phyloP scores from a whole-genome alignment of 163 green algal species.

The Prototheca wickerhamii region DNA sequence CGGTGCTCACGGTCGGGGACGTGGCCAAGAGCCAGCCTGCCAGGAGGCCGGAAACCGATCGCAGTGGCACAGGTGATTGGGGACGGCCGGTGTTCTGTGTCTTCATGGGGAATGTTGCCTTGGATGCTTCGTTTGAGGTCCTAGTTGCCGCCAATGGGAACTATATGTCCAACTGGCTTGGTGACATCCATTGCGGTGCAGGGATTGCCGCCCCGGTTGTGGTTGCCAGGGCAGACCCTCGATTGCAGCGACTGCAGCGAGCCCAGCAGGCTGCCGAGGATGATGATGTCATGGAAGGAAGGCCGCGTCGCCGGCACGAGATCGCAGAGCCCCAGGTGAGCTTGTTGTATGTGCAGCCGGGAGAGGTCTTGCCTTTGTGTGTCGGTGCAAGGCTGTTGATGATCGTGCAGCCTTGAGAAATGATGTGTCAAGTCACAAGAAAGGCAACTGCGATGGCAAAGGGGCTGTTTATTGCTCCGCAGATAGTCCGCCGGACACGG shows the following conservation, averaged over 20 bases:
- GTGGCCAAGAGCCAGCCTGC: background rate
- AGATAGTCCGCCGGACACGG: too few relatives aligned
- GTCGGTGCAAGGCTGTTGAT: background rate
- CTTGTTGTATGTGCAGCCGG: background rate
- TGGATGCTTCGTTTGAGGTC: background rate
- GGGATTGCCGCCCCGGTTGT: slow-evolving; percentile 59
- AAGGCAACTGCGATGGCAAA: too few relatives aligned
- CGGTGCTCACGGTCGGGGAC: slow-evolving; percentile 1
- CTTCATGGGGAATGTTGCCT: background rate
- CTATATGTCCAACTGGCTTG: too few relatives aligned
- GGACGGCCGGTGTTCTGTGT: background rate
- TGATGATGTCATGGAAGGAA: slow-evolving; percentile 18
- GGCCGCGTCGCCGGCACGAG: too few relatives aligned
- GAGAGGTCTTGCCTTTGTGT: background rate
- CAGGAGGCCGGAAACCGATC: background rate
- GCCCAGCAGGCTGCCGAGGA: slow-evolving; percentile 18
- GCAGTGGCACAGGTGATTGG: background rate
- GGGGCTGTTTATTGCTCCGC: too few relatives aligned
- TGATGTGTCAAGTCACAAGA: too few relatives aligned
- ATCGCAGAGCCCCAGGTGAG: slow-evolving; percentile 1
- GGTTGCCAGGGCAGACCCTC: slow-evolving; percentile 49
- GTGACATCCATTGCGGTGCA: too few relatives aligned
- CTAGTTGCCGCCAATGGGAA: background rate
- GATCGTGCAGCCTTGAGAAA: too few relatives aligned
- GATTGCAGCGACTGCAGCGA: slow-evolving; percentile 46